Percentiles rank a stretch among this genome's conserved stretches.
These are phyloP conservation scores for Colletotrichum limetticola DNA, from an alignment of 2,329 filamentous ascomycete species.

Conservation along the genomic window DNA sequence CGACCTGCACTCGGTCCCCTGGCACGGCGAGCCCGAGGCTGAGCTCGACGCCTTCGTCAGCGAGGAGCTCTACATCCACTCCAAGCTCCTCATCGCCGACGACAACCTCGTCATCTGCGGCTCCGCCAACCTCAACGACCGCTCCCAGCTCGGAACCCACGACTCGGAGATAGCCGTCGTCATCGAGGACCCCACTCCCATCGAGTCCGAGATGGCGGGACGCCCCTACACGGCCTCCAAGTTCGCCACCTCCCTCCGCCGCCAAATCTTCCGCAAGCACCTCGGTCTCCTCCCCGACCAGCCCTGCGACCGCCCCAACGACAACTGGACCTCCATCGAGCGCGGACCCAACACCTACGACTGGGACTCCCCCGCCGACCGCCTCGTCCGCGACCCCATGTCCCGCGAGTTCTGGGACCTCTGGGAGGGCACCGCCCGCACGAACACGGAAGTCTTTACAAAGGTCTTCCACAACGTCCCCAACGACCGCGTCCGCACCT, in stretches of 20 bases:
- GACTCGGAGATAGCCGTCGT: conserved; percentile 92
- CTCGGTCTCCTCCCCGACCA: conserved; percentile 85
- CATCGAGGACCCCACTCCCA: conserved; percentile 79
- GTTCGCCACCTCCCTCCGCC: conserved; percentile 83
- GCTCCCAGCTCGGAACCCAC: conserved; percentile 83
- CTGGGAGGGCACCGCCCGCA: conserved; percentile 78
- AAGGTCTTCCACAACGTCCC: conserved; percentile 86
- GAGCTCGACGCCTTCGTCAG: conserved; percentile 72
- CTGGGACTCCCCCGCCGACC: conserved; percentile 74
- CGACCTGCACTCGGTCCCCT: conserved; percentile 70
- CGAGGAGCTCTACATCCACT: conserved; percentile 72
- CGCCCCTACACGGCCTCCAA: conserved; percentile 75
- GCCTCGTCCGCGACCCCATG: conserved; percentile 80
- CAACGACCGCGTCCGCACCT: conserved; percentile 73
- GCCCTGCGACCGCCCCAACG: conserved; percentile 71
- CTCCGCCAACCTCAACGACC: conserved; percentile 68
- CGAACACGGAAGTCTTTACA: conserved; percentile 84
- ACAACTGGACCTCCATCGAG: conserved; percentile 81
- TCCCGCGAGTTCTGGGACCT: conserved; percentile 73
- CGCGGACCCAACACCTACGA: conserved; percentile 78
- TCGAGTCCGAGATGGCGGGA: conserved; percentile 80
- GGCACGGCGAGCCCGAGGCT: conserved; percentile 63
- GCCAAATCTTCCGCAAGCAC: conserved; percentile 91
- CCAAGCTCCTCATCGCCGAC: conserved; percentile 82
- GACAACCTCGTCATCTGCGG: conserved; percentile 86